These are phyloP conservation scores for Leccinum fallax DNA, from an alignment of 1,284 basidiomycete species.

Conservation along the genomic window DNA sequence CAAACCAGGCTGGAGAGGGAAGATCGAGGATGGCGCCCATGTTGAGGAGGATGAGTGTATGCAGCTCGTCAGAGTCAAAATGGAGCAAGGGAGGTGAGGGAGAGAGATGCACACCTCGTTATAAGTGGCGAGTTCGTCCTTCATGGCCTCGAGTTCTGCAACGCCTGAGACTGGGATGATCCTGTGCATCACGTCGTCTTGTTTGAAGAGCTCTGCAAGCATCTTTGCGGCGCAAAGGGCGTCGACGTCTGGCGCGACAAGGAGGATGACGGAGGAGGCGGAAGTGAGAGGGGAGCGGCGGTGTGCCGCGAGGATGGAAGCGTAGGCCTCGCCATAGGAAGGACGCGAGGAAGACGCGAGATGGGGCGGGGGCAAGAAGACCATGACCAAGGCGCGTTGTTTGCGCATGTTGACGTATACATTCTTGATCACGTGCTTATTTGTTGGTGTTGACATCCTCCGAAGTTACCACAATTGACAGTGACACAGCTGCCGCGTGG, in stretches of 20 bases:
- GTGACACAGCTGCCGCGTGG: conserved; percentile 25
- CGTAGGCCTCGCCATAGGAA: conserved; percentile 83
- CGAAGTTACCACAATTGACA: background rate
- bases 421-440: conserved; percentile 24
- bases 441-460: conserved; percentile 23
- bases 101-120: conserved; percentile 59
- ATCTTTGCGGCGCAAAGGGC: conserved; percentile 88
- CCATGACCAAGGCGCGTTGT: conserved; percentile 45
- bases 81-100: background rate
- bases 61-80: conserved; percentile 59
- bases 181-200: conserved; percentile 92
- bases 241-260: conserved; percentile 89
- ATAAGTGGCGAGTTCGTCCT: conserved; percentile 68
- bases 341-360: conserved; percentile 54
- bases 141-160: conserved; percentile 66
- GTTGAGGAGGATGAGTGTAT: conserved; percentile 90
- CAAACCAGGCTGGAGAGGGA: conserved; percentile 73
- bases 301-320: conserved; percentile 70
- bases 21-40: conserved; percentile 91
- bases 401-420: background rate
- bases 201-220: conserved; percentile 86
- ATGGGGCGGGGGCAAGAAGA: conserved; percentile 70
- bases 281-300: conserved; percentile 76
- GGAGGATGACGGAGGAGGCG: conserved; percentile 81
- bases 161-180: conserved; percentile 93